These are phyloP conservation scores for Coemansia sp. DNA, from an alignment of 192 early-diverging fungal genomes.

Conservation along the genomic window DNA sequence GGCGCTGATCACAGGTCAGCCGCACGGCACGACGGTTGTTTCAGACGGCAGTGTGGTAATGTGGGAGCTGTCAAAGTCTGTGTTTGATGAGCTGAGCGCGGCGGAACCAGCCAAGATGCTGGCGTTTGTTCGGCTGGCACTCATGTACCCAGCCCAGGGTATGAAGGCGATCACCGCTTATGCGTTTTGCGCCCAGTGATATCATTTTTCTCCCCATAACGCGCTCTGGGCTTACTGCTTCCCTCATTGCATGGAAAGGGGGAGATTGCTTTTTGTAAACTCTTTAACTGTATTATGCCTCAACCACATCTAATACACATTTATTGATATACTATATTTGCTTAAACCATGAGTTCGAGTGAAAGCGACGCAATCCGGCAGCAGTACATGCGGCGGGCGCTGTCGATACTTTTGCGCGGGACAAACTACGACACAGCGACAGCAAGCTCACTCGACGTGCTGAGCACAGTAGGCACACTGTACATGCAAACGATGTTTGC, in stretches of 20 bases:
- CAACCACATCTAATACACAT: too few species aligned
- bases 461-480: conserved; percentile 33
- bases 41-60: conserved; percentile 63
- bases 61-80: conserved; percentile 68
- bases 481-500: conserved; percentile 53
- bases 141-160: conserved; percentile 68
- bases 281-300: too few species aligned
- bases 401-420: conserved; percentile 36
- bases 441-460: conserved; percentile 33
- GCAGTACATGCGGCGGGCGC: conserved; percentile 36
- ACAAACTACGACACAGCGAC: conserved; percentile 29
- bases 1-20: conserved; percentile 64
- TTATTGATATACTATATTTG: neutral
- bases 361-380: conserved; percentile 22
- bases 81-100: conserved; percentile 66
- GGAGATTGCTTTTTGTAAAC: too few species aligned
- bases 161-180: conserved; percentile 52
- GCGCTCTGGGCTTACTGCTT: neutral
- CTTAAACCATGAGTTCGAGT: conserved; percentile 17
- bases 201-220: neutral
- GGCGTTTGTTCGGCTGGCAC: conserved; percentile 73
- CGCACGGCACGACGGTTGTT: conserved; percentile 60
- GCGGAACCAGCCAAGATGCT: conserved; percentile 70
- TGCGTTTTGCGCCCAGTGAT: conserved; percentile 49
- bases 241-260: too few species aligned